Evolutionary conservation across 2,329 filamentous ascomycete genomes (phyloP), one percentile per base, ranked within the genome.

Genomic region (Raffaelea deltoideospora): DNA sequence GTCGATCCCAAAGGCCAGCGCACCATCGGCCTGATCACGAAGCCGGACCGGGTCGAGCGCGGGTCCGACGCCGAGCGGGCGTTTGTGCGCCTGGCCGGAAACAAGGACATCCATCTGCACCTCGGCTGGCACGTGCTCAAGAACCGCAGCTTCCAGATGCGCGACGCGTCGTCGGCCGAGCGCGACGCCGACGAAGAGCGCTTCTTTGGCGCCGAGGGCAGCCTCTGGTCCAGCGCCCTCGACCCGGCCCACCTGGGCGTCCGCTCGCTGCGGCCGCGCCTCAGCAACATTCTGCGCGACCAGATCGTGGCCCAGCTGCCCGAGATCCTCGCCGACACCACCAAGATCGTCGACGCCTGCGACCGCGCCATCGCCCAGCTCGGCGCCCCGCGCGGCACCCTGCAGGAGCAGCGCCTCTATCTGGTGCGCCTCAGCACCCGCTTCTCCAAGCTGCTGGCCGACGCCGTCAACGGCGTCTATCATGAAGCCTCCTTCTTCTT

Each of bases 21-120:
- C 3, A 74, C 69, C 0, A 47, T 75, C 0, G 69, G 69, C 3
- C 59, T 75, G 39, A 65, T 75, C 42, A 76, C 72, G 0, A 75
- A 74, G 47, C 68, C 69, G 0, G 69, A 75, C 42, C 50, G 44
- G 5, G 39, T 57, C 13, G 45, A 48, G 5, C 35, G 40, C 0
- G 56, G 55, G 1, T 64, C 63, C 0, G 57, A 53, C 0, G 57
- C 52, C 20, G 63, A 69, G 42, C 38, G 38, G 0, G 37, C 49
- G 4, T 69, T 57, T 33, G 31, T 64, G 1, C 49, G 52, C 0
- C 52, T 70, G 0, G 65, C 63, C 0, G 49, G 50, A 34, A 70
- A 70, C 35, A 45, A 56, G 2, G 58, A 69, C 10, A 54, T 65
- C 0, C 47, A 59, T 4, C 63, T 72, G 17, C 49, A 55, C 1